A percentile compares a stretch with the other conserved stretches of the same genome.
Evolutionary conservation across 306 rosid species (phyloP).

Genomic region (Alnus rubra): DNA sequence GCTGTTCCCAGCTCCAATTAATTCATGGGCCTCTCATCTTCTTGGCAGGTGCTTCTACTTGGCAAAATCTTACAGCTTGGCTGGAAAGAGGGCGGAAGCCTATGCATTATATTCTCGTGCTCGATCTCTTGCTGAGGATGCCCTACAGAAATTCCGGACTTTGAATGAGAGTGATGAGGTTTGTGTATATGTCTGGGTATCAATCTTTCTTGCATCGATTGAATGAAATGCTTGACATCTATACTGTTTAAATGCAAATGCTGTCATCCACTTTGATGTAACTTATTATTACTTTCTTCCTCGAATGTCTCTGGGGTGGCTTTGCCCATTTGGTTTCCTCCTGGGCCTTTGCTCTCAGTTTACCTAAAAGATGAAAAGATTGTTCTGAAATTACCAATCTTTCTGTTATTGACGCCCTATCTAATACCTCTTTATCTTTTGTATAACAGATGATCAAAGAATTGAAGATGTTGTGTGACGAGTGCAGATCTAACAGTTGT

Average conservation of each 20-base stretch:
- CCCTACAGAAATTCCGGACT: conserved; percentile 34
- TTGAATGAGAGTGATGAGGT: conserved; percentile 37
- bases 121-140: conserved; percentile 51
- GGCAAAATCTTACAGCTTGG: conserved; percentile 85
- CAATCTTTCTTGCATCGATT: not conserved
- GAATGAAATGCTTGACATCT: not conserved
- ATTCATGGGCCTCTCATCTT: conserved; percentile 9
- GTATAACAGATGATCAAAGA: conserved; percentile 42
- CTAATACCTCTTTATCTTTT: not conserved
- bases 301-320: not conserved
- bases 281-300: not conserved
- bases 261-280: not conserved
- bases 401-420: not conserved
- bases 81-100: conserved; percentile 92
- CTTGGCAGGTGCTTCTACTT: conserved; percentile 85
- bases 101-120: conserved; percentile 77
- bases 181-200: not conserved
- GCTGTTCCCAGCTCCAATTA: not conserved
- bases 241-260: not conserved
- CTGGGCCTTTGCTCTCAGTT: not conserved
- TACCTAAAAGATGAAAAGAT: not conserved
- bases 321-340: not conserved
- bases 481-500: conserved; percentile 56
- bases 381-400: not conserved
- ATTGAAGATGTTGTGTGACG: conserved; percentile 47